Evolutionary conservation across 1,284 basidiomycete species (phyloP), one percentile per base, ranked within the genome.

Genomic region (Ganoderma meredithae): DNA sequence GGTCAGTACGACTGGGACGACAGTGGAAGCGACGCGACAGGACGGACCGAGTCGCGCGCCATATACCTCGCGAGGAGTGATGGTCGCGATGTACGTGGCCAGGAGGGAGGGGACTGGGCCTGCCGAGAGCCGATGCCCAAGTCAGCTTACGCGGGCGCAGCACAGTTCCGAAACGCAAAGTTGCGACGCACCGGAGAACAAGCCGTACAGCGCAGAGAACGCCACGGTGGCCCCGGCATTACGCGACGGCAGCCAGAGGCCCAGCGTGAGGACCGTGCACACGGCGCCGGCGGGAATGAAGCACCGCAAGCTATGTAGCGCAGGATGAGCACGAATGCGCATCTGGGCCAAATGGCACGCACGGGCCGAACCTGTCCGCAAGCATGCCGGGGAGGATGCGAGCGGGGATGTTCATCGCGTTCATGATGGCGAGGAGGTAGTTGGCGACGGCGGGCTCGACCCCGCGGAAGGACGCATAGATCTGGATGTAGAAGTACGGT

Each of bases 401-500:
- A 4, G 71, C 70, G 10, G 69, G 71, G 1, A 72, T 63, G 55
- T 71, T 71, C 58, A 70, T 62, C 2, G 69, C 69, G n/a, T 72
- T 72, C 52, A 72, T 66, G 61, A 72, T 72, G 6, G 69, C 63
- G 19, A 72, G 69, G 17, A 72, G 67, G 56, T 69, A 69, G 33
- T 67, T 71, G 0, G 69, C 60, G 13, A 72, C 67, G 41, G 62
- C 43, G 8, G 71, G 64, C 8, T 63, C 22, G 3, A 72, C 71
- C 0, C 67, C 67, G n/a, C 69, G 69, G 63, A 69, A 72, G 66
- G 69, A 66, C 10, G 69, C 71, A 60, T 72, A 72, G 31, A 72
- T 71, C 58, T 70, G 67, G 41, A 72, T 69, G 62, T 72, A 72
- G 41, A 72, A 67, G 55, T 70, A 78, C 86, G 91, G 13, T 88